Evolutionary conservation across 129 eudicot genomes (phyloP).

Genomic region (Tagetes patula): DNA sequence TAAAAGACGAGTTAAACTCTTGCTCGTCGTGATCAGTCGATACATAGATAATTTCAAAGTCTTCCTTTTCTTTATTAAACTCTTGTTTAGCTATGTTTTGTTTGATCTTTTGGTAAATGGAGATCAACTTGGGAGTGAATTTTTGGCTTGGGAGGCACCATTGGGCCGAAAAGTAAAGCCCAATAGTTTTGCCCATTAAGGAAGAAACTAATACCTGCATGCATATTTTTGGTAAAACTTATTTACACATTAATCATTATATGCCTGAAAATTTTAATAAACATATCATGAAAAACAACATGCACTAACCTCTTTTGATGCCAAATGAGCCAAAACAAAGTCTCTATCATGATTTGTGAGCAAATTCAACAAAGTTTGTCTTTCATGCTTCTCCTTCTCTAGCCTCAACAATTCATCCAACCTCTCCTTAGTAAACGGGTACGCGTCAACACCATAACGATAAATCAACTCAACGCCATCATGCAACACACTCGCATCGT

Average conservation of each 20-base stretch:
- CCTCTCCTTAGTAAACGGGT: slow-evolving; percentile 69
- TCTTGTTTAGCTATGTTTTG: slow-evolving; percentile 30
- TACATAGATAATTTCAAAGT: slow-evolving; percentile 67
- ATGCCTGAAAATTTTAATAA: neutral
- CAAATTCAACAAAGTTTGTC: slow-evolving; percentile 55
- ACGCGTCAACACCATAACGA: slow-evolving; percentile 62
- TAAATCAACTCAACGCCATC: slow-evolving; percentile 76
- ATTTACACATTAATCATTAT: too few relatives aligned
- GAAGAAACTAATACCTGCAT: slow-evolving; percentile 59
- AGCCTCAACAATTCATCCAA: slow-evolving; percentile 54
- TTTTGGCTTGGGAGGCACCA: slow-evolving; percentile 75
- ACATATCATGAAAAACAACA: neutral
- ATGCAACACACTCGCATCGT: slow-evolving; percentile 7
- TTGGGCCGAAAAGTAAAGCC: slow-evolving; percentile 82
- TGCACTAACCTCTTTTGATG: slow-evolving; percentile 48
- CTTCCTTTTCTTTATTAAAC: slow-evolving; percentile 21
- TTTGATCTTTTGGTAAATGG: slow-evolving; percentile 69
- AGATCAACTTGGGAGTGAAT: slow-evolving; percentile 69
- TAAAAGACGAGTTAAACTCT: slow-evolving; percentile 45
- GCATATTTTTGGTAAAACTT: neutral
- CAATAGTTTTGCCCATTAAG: slow-evolving; percentile 68
- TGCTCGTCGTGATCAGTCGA: slow-evolving; percentile 57
- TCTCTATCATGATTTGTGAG: slow-evolving; percentile 51
- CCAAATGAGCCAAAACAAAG: slow-evolving; percentile 52
- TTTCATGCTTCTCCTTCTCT: slow-evolving; percentile 64